phyloP scores from a whole-genome alignment of 2,329 filamentous ascomycete species.

The Colletotrichum karsti region DNA sequence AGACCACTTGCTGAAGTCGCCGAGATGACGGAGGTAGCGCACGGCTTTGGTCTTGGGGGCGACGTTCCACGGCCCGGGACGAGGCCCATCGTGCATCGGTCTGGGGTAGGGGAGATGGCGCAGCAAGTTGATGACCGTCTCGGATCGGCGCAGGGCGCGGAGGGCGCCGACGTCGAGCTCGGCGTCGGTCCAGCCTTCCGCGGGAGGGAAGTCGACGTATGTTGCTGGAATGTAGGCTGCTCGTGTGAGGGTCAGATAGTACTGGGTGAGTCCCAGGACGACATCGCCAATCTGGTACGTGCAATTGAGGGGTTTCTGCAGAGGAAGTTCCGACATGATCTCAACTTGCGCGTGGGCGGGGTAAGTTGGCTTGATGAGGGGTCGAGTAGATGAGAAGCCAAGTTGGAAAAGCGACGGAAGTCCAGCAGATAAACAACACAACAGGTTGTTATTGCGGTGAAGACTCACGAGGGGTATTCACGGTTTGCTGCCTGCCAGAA shows the following conservation, averaged over 20 bases:
- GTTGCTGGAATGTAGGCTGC: conserved; percentile 14
- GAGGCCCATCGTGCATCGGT: conserved; percentile 25
- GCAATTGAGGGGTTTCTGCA: conserved; percentile 14
- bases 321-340: background rate
- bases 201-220: conserved; percentile 16
- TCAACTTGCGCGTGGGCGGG: background rate
- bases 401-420: background rate
- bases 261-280: conserved; percentile 15
- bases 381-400: background rate
- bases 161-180: conserved; percentile 23
- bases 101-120: conserved; percentile 24
- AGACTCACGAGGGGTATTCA: background rate
- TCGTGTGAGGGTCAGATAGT: conserved; percentile 10
- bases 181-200: conserved; percentile 21
- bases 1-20: conserved; percentile 17
- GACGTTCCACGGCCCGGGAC: conserved; percentile 25
- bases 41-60: conserved; percentile 15
- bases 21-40: conserved; percentile 24
- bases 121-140: conserved; percentile 22
- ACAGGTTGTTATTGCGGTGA: background rate
- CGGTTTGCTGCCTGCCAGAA: background rate
- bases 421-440: background rate
- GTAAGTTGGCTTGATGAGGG: background rate
- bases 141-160: conserved; percentile 22
- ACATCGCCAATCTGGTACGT: conserved; percentile 19